A percentile compares a stretch with the other conserved stretches of the same genome.
Evolutionary conservation across 305 asterid genomes (phyloP).

Genomic region (Solanum hybrid): DNA sequence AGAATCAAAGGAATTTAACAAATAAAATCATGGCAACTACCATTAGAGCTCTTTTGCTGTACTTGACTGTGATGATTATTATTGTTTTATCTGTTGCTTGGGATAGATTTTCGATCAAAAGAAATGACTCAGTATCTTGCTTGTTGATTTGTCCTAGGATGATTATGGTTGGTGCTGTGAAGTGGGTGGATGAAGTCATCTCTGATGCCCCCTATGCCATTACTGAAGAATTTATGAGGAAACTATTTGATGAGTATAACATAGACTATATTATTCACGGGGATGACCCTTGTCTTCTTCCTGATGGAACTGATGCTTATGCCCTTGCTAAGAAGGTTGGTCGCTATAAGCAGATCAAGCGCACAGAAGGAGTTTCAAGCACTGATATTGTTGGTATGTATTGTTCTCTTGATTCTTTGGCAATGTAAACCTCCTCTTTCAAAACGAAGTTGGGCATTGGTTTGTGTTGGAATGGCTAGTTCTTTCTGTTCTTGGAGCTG

Average conservation of each 20-base stretch:
- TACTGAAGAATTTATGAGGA: slow-evolving; percentile 92
- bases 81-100: background rate
- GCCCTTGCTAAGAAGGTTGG: slow-evolving; percentile 84
- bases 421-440: background rate
- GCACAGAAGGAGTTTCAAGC: slow-evolving; percentile 19
- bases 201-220: slow-evolving; percentile 87
- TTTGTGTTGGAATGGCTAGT: background rate
- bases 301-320: slow-evolving; percentile 90
- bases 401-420: background rate
- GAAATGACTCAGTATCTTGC: background rate
- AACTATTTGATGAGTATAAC: slow-evolving; percentile 74
- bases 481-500: background rate
- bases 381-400: slow-evolving; percentile 60
- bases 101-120: background rate
- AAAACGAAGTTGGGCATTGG: background rate
- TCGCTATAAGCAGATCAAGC: slow-evolving; percentile 93
- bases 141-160: slow-evolving; percentile 23
- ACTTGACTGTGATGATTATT: background rate
- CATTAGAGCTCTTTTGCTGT: background rate
- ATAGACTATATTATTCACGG: slow-evolving; percentile 94
- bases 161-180: slow-evolving; percentile 59
- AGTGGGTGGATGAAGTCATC: slow-evolving; percentile 88
- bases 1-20: background rate
- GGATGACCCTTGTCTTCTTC: slow-evolving; percentile 14
- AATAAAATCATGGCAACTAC: background rate